phyloP scores from a whole-genome alignment of 768 basidiomycete species.

The Panaeolus cyanescens region DNA sequence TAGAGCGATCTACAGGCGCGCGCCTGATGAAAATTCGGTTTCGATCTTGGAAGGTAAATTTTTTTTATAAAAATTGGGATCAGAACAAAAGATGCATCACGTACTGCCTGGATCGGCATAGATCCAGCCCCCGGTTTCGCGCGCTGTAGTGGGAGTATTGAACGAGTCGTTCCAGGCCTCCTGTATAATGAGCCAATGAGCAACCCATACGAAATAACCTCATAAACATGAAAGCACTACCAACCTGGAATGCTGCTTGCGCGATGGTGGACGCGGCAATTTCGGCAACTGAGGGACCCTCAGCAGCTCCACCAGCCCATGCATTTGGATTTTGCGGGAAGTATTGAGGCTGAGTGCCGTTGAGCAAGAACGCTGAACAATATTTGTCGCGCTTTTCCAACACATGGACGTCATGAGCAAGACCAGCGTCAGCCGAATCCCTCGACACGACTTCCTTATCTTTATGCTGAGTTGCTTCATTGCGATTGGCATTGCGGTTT shows the following conservation, averaged over 20 bases:
- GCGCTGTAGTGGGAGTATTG: no score
- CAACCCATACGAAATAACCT: neutral
- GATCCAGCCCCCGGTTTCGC: no score
- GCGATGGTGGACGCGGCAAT: neutral
- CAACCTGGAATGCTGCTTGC: neutral
- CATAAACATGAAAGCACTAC: neutral
- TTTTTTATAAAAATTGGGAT: no score
- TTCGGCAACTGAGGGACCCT: neutral
- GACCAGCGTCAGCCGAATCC: no score
- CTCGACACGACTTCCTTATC: no score
- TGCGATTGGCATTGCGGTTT: neutral
- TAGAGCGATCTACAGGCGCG: neutral
- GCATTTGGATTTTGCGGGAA: neutral
- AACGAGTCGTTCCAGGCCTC: no score
- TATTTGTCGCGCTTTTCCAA: neutral
- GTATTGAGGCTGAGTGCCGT: neutral
- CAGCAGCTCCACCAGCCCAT: neutral
- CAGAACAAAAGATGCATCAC: no score
- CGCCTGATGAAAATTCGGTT: neutral
- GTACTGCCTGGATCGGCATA: no score
- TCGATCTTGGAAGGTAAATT: no score
- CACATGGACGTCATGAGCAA: neutral
- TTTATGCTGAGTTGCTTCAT: neutral
- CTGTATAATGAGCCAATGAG: no score
- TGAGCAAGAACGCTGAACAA: neutral